Evolutionary conservation across 331 rosid species (phyloP).

Genomic region (Quercus tomentella): DNA sequence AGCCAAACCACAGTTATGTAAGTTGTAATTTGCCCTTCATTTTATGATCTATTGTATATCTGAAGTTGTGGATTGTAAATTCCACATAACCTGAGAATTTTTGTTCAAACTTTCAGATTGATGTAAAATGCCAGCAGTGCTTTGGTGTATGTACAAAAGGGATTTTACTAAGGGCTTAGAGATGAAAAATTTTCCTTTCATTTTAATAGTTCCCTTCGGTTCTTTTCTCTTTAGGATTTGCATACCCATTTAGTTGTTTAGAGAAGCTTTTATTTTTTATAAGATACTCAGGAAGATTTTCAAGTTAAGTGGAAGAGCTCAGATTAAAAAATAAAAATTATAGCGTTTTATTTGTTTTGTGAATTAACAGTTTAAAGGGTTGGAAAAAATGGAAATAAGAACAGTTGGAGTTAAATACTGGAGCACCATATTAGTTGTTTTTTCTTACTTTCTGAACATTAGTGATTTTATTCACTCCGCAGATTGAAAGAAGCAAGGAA

Average conservation of each 20-base stretch:
- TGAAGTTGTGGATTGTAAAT: neutral
- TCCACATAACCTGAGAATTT: neutral
- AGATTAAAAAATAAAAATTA: neutral
- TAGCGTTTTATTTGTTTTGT: neutral
- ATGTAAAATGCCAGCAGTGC: neutral
- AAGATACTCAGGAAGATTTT: neutral
- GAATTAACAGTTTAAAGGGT: neutral
- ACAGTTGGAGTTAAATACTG: neutral
- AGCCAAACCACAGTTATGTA: no score
- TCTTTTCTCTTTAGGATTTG: neutral
- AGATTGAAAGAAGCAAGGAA: conserved; percentile 86
- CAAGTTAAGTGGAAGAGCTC: neutral
- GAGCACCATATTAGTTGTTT: neutral
- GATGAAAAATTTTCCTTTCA: neutral
- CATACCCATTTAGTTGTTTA: neutral
- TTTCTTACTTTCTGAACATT: conserved; percentile 14
- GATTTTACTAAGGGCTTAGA: neutral
- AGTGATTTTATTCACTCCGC: conserved; percentile 26
- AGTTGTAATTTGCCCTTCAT: neutral
- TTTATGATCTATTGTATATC: neutral
- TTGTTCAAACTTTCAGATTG: neutral
- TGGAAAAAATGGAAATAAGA: neutral
- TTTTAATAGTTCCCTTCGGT: neutral
- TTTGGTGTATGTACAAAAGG: neutral
- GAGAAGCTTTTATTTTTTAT: neutral